Percentiles rank a stretch among this genome's conserved stretches.
phyloP scores from a whole-genome alignment of 352 stramenopile species.

The Blastocystis sp. region DNA sequence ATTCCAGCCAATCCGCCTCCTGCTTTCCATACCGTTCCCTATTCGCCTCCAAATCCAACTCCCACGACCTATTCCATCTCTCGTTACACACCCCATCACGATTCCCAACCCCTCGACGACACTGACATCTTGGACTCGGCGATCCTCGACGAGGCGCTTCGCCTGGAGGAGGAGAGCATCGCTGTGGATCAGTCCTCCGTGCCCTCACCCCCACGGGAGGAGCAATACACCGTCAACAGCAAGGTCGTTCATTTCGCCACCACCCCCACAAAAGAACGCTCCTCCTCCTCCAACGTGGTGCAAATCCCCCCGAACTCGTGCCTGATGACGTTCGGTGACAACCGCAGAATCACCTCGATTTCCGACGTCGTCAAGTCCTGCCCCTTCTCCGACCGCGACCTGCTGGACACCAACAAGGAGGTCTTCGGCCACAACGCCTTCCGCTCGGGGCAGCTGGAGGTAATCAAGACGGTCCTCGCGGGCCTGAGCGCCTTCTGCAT shows the following conservation, averaged over 20 bases:
- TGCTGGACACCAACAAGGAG: slow-evolving; percentile 68
- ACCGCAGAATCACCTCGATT: neutral
- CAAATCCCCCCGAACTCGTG: slow-evolving; percentile 1
- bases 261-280: neutral
- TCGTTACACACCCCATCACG: neutral
- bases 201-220: neutral
- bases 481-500: slow-evolving; percentile 82
- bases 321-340: slow-evolving; percentile 32
- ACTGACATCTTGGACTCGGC: neutral
- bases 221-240: slow-evolving; percentile 13
- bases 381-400: neutral
- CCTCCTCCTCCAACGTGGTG: neutral
- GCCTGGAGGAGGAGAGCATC: neutral
- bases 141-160: neutral
- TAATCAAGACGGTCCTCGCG: slow-evolving; percentile 65
- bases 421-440: slow-evolving; percentile 71
- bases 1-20: too few relatives aligned
- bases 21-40: too few relatives aligned
- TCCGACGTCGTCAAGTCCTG: neutral
- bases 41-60: neutral
- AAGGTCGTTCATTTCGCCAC: slow-evolving; percentile 40
- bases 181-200: neutral
- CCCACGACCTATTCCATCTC: neutral
- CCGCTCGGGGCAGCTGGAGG: slow-evolving; percentile 71
- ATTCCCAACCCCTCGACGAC: neutral